Base-by-base conservation (phyloP, 139 green algal species). In the Raphidocelis subcapitata region DNA sequence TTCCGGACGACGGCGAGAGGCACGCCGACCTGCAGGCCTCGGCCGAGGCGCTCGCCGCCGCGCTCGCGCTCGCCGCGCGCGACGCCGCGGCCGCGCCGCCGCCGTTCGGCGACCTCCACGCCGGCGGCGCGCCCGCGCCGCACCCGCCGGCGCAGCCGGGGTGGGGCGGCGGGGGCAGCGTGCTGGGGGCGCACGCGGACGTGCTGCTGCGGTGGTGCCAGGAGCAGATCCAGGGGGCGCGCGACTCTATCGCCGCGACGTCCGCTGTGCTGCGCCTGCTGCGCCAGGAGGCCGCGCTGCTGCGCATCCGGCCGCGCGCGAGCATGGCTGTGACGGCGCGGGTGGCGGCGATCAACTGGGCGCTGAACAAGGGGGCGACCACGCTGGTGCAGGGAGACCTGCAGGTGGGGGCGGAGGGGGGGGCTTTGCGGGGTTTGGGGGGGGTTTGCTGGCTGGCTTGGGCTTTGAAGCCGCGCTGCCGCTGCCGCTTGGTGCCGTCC, bases 321-420 rank as follows among this genome's bases (percentile, higher is more conserved):
- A 37, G 60, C 20, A 76, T 73, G 37, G 61, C 51, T 2, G 72
- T 83, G 31, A 44, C 37, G 14, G 31, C 79, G 24, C 60, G 66
- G 5, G 65, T 79, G 36, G 54, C 69, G 23, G 37, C 60, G 5
- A 76, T 83, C 71, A 55, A 73, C 61, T 83, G 77, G 77, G 72
- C 72, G 26, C 60, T 83, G n/a, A 51, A 71, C 51, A 76, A 79
- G 36, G 71, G 71, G 44, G 16, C 18, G 46, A 69, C 44, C 49
- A 62, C 61, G 14, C 68, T 76, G 23, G 69, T 76, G 44, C 69
- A 76, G 32, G 59, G 69, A 23, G 59, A 76, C 44, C 69, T 76
- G 59, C 69, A 76, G 69, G 69, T 76, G 32, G 49, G 18, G 18
- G 18, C 49, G 18, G 16, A n/a, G 49, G 49, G 18, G 18, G n/a